A percentile compares a stretch with the other conserved stretches of the same genome.
These are phyloP conservation scores for Xylaria sp. DNA, from an alignment of 2,329 filamentous ascomycete genomes.

Conservation along the genomic window DNA sequence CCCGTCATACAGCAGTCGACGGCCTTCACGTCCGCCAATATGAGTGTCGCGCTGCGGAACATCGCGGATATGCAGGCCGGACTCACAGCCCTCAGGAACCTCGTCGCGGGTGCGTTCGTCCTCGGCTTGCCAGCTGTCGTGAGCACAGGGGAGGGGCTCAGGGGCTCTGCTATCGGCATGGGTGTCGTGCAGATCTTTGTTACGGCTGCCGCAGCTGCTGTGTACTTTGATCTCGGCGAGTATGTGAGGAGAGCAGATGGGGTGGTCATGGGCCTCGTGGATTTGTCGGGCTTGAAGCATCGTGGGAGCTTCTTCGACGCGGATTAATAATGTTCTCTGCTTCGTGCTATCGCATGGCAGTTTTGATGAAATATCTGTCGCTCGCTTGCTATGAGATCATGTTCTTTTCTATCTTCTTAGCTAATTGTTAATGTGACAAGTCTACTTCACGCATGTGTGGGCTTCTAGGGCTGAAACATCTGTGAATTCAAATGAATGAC, in stretches of 20 bases:
- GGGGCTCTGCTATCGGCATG: conserved; percentile 55
- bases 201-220: conserved; percentile 47
- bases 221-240: conserved; percentile 59
- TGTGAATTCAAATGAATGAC: no score
- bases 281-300: conserved; percentile 57
- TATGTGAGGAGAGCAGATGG: conserved; percentile 58
- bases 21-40: conserved; percentile 60
- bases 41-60: conserved; percentile 58
- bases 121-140: conserved; percentile 56
- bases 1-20: conserved; percentile 61
- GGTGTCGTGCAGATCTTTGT: conserved; percentile 56
- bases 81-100: conserved; percentile 54
- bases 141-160: conserved; percentile 52
- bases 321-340: conserved; percentile 42
- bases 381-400: conserved; percentile 15
- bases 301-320: conserved; percentile 60
- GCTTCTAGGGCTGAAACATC: background rate
- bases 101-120: conserved; percentile 58
- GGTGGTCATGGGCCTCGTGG: conserved; percentile 59
- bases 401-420: background rate
- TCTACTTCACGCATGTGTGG: background rate
- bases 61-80: conserved; percentile 61
- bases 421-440: conserved; percentile 16
- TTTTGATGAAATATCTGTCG: conserved; percentile 1
- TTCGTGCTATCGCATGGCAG: background rate